phyloP scores from a whole-genome alignment of 2,329 filamentous ascomycete genomes.

The Xylaria hypoxylon region DNA sequence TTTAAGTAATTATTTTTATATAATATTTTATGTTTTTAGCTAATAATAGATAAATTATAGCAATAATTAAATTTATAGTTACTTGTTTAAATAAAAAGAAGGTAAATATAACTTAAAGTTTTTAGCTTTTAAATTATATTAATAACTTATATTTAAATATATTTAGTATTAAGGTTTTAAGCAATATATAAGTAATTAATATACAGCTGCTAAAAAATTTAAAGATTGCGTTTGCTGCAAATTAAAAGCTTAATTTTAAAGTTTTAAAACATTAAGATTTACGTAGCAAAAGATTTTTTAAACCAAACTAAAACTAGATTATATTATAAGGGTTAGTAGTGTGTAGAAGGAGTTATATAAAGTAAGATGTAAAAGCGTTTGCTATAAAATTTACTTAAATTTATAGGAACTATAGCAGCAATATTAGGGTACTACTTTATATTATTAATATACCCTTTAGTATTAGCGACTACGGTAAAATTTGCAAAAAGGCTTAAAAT shows the following conservation, averaged over 20 bases:
- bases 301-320: constrained; percentile 71
- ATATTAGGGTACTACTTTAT: constrained; percentile 52
- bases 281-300: constrained; percentile 80
- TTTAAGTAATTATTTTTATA: constrained; percentile 57
- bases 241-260: constrained; percentile 68
- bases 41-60: constrained; percentile 68
- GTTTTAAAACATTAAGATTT: constrained; percentile 87
- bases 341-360: constrained; percentile 66
- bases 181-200: constrained; percentile 72
- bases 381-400: constrained; percentile 56
- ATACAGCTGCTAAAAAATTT: constrained; percentile 80
- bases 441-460: constrained; percentile 52
- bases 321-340: constrained; percentile 80
- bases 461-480: constrained; percentile 61
- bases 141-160: constrained; percentile 76
- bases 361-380: constrained; percentile 71
- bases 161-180: constrained; percentile 79
- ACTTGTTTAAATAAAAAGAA: constrained; percentile 78
- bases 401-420: constrained; percentile 65
- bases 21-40: constrained; percentile 1
- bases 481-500: constrained; percentile 68
- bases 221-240: constrained; percentile 72
- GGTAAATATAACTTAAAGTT: constrained; percentile 73
- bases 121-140: constrained; percentile 74
- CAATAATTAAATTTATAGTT: constrained; percentile 96